Base-by-base conservation (phyloP, 352 stramenopile species). In the Pythium apleroticum region DNA sequence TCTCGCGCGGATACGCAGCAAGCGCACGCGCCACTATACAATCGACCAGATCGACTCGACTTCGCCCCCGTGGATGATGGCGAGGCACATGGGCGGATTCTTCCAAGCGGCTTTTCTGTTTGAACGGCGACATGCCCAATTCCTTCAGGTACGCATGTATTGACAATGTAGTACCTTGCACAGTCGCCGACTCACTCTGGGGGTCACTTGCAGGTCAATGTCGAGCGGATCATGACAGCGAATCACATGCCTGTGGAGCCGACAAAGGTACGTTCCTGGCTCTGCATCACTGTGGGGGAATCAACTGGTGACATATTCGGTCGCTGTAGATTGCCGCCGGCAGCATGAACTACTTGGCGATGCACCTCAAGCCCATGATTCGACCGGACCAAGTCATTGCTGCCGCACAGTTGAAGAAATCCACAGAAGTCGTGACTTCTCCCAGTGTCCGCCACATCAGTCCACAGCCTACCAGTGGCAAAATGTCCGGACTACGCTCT, bases 1-100 rank as follows among this genome's bases (percentile, higher is more conserved):
- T 66, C 58, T 87, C 15, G 73, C 77, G 2, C 88, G 77, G 24
- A 63, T 91, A 20, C 87, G 88, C 54, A 76, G 78, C 12, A 88
- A 89, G 49, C 72, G 73, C 12, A 68, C 52, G 19, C 72, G 76
- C 41, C 65, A 73, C n/a, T 69, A 72, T 28, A 74, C 68, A 17
- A 75, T 78, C 30, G 65, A 80, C n/a, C 68, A 84, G 57, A 69
- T 88, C 11, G 55, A 75, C 25, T 74, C 88, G 19, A 71, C 71
- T 1, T 88, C 79, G 55, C 78, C 81, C 8, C 53, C 71, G 52
- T 86, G 79, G 66, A 74, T 85, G 52, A 85, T 76, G 19, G 74
- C 86, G 41, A 80, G 78, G 15, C 79, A 85, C 43, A 66, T 89
- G 39, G 78, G 75, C n/a, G 65, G 74, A 4, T 88, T 89, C 54